Percentiles rank a stretch among this genome's conserved stretches.
These are phyloP conservation scores for Fonsecaea erecta DNA, from an alignment of 2,329 filamentous ascomycete species.

Conservation along the genomic window DNA sequence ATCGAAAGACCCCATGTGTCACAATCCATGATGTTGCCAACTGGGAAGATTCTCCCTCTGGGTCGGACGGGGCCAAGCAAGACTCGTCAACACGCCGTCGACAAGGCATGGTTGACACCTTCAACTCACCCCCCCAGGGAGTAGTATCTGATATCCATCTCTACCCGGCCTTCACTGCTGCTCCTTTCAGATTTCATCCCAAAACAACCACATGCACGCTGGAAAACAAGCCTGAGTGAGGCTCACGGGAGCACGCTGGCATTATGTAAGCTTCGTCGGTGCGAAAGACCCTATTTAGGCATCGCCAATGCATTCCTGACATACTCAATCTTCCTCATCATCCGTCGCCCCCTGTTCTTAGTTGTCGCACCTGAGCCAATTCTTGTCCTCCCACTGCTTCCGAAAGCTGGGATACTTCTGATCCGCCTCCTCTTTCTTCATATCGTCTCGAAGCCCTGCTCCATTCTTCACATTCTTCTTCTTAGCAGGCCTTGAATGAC, in stretches of 20 bases:
- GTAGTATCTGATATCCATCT: background rate
- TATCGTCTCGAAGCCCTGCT: background rate
- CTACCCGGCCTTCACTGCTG: background rate
- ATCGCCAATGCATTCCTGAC: conserved; percentile 3
- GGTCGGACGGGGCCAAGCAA: background rate
- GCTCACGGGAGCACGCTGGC: background rate
- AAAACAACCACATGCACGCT: background rate
- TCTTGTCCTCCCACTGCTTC: conserved; percentile 1
- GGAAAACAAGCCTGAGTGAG: conserved; percentile 6
- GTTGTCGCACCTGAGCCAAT: background rate
- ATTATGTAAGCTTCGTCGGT: conserved; percentile 16
- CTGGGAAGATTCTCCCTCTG: no score
- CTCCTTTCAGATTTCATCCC: background rate
- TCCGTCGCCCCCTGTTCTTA: conserved; percentile 3
- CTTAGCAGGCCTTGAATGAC: background rate
- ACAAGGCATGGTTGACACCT: background rate
- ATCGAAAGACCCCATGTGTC: background rate
- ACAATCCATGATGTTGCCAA: background rate
- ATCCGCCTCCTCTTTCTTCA: background rate
- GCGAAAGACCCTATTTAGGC: conserved; percentile 2
- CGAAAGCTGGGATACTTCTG: background rate
- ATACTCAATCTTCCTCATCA: background rate
- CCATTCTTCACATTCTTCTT: background rate
- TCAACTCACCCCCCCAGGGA: background rate
- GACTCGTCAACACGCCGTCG: background rate